These are phyloP conservation scores for Tolypocladium cylindrosporum DNA, from an alignment of 2,329 filamentous ascomycete species.

Conservation along the genomic window DNA sequence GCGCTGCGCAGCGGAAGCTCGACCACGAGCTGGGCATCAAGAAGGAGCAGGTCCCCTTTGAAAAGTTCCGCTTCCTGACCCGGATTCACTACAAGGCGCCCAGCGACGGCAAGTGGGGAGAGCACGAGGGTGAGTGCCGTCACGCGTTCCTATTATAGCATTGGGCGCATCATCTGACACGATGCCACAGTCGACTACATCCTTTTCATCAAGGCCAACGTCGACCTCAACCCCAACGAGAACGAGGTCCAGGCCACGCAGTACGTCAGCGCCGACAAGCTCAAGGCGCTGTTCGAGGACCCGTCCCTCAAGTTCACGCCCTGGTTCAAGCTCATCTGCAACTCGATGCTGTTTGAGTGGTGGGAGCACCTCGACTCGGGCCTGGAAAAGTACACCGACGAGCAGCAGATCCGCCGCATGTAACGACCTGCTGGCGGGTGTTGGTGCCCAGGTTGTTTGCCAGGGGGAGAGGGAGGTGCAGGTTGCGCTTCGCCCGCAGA, in stretches of 20 bases:
- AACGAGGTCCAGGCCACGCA: constrained; percentile 83
- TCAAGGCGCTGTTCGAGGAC: constrained; percentile 80
- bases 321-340: constrained; percentile 98
- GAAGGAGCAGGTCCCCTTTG: constrained; percentile 75
- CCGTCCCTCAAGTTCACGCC: constrained; percentile 79
- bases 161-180: neutral
- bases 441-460: neutral
- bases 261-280: constrained; percentile 73
- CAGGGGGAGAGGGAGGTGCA: neutral
- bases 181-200: constrained; percentile 78
- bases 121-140: constrained; percentile 76
- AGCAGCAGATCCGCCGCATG: constrained; percentile 81
- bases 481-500: neutral
- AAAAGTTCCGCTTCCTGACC: constrained; percentile 88
- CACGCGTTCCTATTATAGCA: too few species aligned
- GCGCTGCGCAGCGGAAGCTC: constrained; percentile 85
- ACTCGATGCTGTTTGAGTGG: constrained; percentile 97
- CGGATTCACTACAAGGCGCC: constrained; percentile 97
- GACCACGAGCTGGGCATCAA: constrained; percentile 93
- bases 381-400: constrained; percentile 76
- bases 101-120: constrained; percentile 95
- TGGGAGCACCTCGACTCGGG: constrained; percentile 78
- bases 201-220: constrained; percentile 91
- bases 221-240: constrained; percentile 68
- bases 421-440: neutral